Base-by-base conservation (phyloP, 1,284 basidiomycete species). In the Malassezia globosa region DNA sequence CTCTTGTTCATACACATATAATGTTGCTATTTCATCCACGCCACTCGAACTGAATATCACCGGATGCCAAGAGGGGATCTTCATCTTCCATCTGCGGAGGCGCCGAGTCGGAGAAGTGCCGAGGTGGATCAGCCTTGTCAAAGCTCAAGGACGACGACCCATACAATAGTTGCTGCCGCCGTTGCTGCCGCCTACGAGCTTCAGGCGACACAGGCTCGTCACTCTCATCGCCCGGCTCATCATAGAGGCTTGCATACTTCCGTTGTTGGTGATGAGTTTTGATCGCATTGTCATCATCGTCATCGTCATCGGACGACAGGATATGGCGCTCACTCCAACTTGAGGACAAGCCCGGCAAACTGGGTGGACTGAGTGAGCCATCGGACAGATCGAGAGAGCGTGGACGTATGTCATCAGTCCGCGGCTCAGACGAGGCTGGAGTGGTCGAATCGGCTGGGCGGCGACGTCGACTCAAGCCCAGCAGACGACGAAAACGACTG, bases 21-120 rank as follows among this genome's bases (percentile, higher is more conserved):
- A 13, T 11, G 29, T 31, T 25, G 16, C 18, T 33, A 27, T 4
- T 5, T 16, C 42, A 63, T 10, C 55, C 60, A 16, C 55, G 57
- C 64, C 66, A 66, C 33, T 70, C 68, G 43, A 70, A 70, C 29
- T 61, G 44, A 25, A 70, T 67, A 43, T 70, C 68, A 11, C 68
- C 68, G 7, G 56, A 56, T 37, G 63, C 64, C 6, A 70, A 49
- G 16, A 70, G 46, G 37, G 54, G 55, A 31, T 69, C 66, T 19
- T 66, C 61, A 19, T 60, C 63, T 3, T 24, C 6, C 26, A 45
- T 33, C 14, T 29, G 5, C 27, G n/a, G 19, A 25, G 22, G 4
- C 23, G 11, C 16, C 14, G 10, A 18, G 36, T 16, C 21, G 5
- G 14, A 5, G 31, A 29, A 24, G 7, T 26, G 5, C 6, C n/a